phyloP scores from a whole-genome alignment of 2,329 filamentous ascomycete genomes.

The Trichoderma semiorbis region DNA sequence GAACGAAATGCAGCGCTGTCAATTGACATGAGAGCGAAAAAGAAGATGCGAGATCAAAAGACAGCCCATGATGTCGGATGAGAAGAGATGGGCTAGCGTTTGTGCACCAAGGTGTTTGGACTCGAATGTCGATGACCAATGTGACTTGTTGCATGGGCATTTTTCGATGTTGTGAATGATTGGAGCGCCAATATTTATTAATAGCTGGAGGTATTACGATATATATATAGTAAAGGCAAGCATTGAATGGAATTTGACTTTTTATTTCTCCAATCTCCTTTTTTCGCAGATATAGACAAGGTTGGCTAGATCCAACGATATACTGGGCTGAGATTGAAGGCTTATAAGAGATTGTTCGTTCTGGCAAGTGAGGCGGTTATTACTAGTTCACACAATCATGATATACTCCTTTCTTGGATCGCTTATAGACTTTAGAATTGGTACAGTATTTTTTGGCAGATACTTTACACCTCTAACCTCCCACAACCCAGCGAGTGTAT shows the following conservation, averaged over 20 bases:
- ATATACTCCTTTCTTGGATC: neutral
- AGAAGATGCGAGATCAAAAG: neutral
- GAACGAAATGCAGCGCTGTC: conserved; percentile 15
- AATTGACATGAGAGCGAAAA: conserved; percentile 2
- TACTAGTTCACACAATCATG: neutral
- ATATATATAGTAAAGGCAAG: conserved; percentile 11
- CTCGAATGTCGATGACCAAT: neutral
- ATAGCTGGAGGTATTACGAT: conserved; percentile 3
- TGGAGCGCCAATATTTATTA: neutral
- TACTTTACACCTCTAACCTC: conserved; percentile 13
- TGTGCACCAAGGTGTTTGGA: neutral
- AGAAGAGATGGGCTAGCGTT: neutral
- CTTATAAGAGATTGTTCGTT: neutral
- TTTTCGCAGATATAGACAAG: neutral
- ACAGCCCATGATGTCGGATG: neutral
- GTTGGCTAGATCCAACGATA: neutral
- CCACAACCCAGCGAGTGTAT: conserved; percentile 17
- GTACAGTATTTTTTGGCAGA: conserved; percentile 14
- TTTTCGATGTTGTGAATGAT: neutral
- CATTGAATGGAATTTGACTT: neutral
- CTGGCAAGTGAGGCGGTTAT: neutral
- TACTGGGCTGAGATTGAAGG: neutral
- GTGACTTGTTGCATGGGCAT: neutral
- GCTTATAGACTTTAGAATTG: neutral
- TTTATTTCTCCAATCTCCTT: neutral